Evolutionary conservation across 2,329 filamentous ascomycete genomes (phyloP), one percentile per base, ranked within the genome.

Genomic region (Pestalotiopsis sp.): DNA sequence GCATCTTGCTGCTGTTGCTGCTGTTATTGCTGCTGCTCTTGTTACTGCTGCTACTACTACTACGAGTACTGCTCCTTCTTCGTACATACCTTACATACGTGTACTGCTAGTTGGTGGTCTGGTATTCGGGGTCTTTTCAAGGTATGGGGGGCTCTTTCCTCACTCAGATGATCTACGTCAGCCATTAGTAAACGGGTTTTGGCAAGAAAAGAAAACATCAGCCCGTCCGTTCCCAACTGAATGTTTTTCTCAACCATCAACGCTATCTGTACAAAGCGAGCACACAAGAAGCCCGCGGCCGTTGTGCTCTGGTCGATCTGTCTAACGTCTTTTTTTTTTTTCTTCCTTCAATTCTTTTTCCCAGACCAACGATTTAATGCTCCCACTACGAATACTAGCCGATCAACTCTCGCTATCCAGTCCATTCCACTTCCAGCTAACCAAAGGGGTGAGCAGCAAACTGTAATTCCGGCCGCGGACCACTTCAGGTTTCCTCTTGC

Each of bases 161-260:
- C 13, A n/a, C 31, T 49, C 13, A n/a, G 45, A 38, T 62, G 59
- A 62, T 62, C 59, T 62, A 39, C 59, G 59, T 62, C 25, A 62
- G 36, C n/a, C 27, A 65, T 65, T 23, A 39, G 31, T 27, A 23
- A 49, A 52, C 6, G 9, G 60, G 60, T 17, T 63, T n/a, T n/a
- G 17, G 60, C n/a, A 25, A 41, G 38, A 63, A 17, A 41, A 63
- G 36, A 36, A 59, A 62, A 14, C n/a, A 36, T 36, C 59, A 62
- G 31, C 59, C n/a, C 20, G 36, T 31, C 57, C 23, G 27, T 59
- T 27, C 27, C 57, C 45, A 52, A 52, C 14, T n/a, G 57, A 31
- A 59, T 59, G 57, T 36, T 59, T 36, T 25, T n/a, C 5, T 9
- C 31, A 36, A 14, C 45, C 45, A 52, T 52, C 45, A 9, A 36